Conservation (phyloP, 176 grass and related monocot species). For the Phoenix roebelenii region DNA sequence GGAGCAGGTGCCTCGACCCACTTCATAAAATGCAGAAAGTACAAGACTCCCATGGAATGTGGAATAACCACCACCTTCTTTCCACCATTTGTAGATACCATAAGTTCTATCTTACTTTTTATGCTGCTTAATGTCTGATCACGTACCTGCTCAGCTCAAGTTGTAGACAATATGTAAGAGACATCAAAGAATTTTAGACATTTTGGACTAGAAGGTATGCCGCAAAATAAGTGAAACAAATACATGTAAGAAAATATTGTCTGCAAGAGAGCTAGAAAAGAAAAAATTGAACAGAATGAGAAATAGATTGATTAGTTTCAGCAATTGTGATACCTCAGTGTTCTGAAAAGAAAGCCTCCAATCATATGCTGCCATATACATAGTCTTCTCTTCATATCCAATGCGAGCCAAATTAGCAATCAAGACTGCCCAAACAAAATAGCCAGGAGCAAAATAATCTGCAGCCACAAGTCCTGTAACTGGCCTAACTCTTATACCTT, state of each 20-base stretch:
- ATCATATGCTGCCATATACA: conserved; percentile 99
- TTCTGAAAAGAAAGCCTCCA: conserved; percentile 98
- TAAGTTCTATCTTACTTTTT: conserved; percentile 90
- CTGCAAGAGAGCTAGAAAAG: background rate
- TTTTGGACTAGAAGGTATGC: background rate
- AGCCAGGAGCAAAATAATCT: conserved; percentile 98
- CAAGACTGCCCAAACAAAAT: conserved; percentile 98
- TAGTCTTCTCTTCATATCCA: conserved; percentile 97
- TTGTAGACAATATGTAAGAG: background rate
- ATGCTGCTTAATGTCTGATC: conserved; percentile 96
- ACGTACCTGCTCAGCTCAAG: conserved; percentile 43
- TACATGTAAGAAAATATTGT: background rate
- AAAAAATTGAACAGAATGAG: background rate
- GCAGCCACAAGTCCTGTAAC: conserved; percentile 93
- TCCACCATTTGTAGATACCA: conserved; percentile 89
- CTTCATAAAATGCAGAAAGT: conserved; percentile 99
- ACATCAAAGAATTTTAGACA: no score
- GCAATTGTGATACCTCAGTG: conserved; percentile 54
- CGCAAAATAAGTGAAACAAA: conserved; percentile 1
- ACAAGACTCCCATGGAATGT: conserved; percentile 94
- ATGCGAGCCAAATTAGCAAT: conserved; percentile 97
- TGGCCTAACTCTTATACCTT: conserved; percentile 75
- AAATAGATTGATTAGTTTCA: background rate
- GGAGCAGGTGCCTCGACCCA: conserved; percentile 96
- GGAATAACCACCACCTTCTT: conserved; percentile 96